Conservation (phyloP, 2,329 filamentous ascomycete species). For the Colletotrichum cordylinicola region DNA sequence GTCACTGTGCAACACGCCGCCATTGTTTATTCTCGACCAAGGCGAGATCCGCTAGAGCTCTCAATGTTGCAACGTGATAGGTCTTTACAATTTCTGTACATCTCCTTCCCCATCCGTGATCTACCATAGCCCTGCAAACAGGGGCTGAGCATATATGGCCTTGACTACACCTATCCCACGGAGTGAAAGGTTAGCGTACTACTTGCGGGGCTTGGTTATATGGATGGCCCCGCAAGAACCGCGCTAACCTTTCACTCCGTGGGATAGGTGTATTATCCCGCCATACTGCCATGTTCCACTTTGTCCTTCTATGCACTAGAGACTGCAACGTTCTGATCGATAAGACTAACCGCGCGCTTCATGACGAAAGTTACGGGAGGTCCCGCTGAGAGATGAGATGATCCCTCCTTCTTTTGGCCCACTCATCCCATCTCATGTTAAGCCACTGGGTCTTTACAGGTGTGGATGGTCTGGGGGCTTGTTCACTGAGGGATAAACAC, state of each 20-base stretch:
- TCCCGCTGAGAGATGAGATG: background rate
- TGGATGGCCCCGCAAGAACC: no score
- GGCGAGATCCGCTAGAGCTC: background rate
- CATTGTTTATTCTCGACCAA: background rate
- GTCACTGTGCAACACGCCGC: background rate
- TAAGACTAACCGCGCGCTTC: constrained; percentile 13
- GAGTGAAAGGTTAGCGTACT: no score
- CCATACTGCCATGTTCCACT: background rate
- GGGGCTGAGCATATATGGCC: background rate
- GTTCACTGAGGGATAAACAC: background rate
- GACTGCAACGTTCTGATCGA: background rate
- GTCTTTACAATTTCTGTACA: background rate
- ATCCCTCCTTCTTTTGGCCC: background rate
- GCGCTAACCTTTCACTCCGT: no score
- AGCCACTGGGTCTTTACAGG: background rate
- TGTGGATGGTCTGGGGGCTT: background rate
- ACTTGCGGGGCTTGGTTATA: no score
- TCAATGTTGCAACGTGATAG: background rate
- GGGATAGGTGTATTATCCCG: no score
- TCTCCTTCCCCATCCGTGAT: background rate
- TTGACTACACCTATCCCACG: background rate
- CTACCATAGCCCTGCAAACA: background rate
- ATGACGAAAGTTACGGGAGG: background rate
- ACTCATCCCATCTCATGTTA: background rate
- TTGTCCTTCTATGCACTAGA: background rate